Evolutionary conservation across 257 asterid genomes (phyloP).

Genomic region (Solanum pinnatisectum): DNA sequence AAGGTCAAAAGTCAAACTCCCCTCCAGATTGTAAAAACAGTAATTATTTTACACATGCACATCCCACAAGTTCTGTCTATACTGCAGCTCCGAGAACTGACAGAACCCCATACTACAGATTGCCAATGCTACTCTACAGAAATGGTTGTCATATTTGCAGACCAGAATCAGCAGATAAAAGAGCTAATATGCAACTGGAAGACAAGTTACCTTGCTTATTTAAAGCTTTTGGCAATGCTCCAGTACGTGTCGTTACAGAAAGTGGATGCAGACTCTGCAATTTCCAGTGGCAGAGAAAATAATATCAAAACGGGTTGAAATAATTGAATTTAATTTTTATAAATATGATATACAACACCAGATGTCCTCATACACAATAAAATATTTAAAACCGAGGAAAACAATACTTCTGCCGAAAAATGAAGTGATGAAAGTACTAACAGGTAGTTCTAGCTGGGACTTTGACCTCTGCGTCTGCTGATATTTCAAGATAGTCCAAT

Average conservation of each 20-base stretch:
- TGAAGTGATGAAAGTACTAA: not conserved
- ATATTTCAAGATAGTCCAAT: constrained; percentile 23
- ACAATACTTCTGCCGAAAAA: not conserved
- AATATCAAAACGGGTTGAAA: not conserved
- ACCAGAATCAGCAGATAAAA: not conserved
- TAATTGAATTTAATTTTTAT: not conserved
- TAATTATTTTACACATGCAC: not conserved
- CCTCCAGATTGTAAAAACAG: not conserved
- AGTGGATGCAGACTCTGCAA: constrained; percentile 3
- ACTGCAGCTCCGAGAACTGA: not conserved
- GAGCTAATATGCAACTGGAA: not conserved
- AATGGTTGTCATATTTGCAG: not conserved
- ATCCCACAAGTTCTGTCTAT: not conserved
- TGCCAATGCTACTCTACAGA: not conserved
- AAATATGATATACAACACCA: not conserved
- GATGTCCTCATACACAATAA: not conserved
- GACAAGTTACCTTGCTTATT: constrained; percentile 4
- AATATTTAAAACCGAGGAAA: not conserved
- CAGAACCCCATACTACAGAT: not conserved
- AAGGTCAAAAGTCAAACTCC: not conserved
- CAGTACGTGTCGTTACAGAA: not conserved
- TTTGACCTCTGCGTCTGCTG: constrained; percentile 16
- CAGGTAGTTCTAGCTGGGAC: constrained; percentile 2
- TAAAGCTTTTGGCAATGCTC: not conserved
- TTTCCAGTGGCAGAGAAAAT: not conserved